These are phyloP conservation scores for Rhodotorula paludigena DNA, from an alignment of 768 basidiomycete genomes.

Conservation along the genomic window DNA sequence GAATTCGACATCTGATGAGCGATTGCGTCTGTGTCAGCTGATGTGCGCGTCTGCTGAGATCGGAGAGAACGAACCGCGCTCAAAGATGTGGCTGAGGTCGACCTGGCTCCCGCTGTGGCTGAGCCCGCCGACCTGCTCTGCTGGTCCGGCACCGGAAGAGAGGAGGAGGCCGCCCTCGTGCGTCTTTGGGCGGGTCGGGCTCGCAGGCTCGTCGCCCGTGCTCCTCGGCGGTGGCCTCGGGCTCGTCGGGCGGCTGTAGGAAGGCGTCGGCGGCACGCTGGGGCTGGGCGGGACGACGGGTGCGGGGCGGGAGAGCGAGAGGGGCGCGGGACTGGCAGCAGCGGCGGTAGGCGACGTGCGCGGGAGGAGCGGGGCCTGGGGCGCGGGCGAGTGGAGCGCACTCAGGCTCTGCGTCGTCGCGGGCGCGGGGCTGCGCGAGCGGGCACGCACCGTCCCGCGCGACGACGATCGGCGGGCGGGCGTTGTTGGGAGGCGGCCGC, in stretches of 20 bases:
- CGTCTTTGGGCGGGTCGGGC: slow-evolving; percentile 12
- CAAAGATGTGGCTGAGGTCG: slow-evolving; percentile 38
- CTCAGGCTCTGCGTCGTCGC: slow-evolving; percentile 7
- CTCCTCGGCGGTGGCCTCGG: slow-evolving; percentile 8
- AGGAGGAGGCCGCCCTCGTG: not conserved
- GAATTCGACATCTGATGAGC: slow-evolving; percentile 36
- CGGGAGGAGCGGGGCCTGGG: not conserved
- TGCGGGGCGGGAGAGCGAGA: not conserved
- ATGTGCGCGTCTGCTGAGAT: not conserved
- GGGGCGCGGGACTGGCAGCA: not conserved
- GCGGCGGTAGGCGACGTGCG: not conserved
- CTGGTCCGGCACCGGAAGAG: not conserved
- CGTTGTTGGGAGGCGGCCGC: not conserved
- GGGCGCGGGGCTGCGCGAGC: not conserved
- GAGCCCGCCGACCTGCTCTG: not conserved
- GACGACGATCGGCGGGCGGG: not conserved
- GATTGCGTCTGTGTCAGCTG: not conserved
- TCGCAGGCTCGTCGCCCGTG: slow-evolving; percentile 12
- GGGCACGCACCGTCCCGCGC: not conserved
- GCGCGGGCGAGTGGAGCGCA: not conserved
- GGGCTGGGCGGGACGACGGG: slow-evolving; percentile 26
- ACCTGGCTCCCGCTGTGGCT: slow-evolving; percentile 19
- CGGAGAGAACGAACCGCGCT: slow-evolving; percentile 28
- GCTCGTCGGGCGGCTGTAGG: slow-evolving; percentile 17
- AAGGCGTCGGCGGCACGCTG: slow-evolving; percentile 9